A percentile compares a stretch with the other conserved stretches of the same genome.
These are phyloP conservation scores for Lipomyces lipofer DNA, from an alignment of 805 yeast genomes.

Conservation along the genomic window DNA sequence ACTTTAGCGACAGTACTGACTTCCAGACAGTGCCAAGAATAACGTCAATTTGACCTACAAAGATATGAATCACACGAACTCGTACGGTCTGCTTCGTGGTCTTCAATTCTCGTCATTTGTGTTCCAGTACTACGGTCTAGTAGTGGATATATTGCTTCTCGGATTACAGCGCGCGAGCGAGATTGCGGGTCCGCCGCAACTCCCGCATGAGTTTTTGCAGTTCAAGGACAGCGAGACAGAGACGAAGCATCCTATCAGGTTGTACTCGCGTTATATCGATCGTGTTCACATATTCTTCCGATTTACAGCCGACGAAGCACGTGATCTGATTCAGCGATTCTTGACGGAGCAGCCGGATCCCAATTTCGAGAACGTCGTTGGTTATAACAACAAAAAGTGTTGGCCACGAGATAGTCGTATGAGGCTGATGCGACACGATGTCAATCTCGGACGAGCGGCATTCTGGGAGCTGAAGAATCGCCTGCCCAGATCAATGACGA, in stretches of 20 bases:
- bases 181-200: slow-evolving; percentile 67
- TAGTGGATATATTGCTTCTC: slow-evolving; percentile 74
- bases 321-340: slow-evolving; percentile 71
- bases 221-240: slow-evolving; percentile 62
- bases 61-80: slow-evolving; percentile 93
- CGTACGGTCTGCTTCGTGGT: slow-evolving; percentile 84
- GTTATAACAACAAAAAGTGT: slow-evolving; percentile 83
- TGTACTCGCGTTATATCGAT: slow-evolving; percentile 82
- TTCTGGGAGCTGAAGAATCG: slow-evolving; percentile 87
- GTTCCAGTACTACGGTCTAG: slow-evolving; percentile 85
- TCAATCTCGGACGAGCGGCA: slow-evolving; percentile 85
- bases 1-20: slow-evolving; percentile 34
- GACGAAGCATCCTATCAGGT: slow-evolving; percentile 68
- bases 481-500: slow-evolving; percentile 71
- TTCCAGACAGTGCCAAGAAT: slow-evolving; percentile 63
- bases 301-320: slow-evolving; percentile 70
- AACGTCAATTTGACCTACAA: slow-evolving; percentile 80
- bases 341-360: slow-evolving; percentile 89
- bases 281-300: slow-evolving; percentile 76
- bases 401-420: slow-evolving; percentile 95
- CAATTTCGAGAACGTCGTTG: slow-evolving; percentile 79
- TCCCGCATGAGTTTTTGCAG: slow-evolving; percentile 78
- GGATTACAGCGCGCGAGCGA: slow-evolving; percentile 88
- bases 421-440: slow-evolving; percentile 88
- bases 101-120: slow-evolving; percentile 87